phyloP scores from a whole-genome alignment of 495 filamentous ascomycete species.

The Pseudotulostoma volvatum region DNA sequence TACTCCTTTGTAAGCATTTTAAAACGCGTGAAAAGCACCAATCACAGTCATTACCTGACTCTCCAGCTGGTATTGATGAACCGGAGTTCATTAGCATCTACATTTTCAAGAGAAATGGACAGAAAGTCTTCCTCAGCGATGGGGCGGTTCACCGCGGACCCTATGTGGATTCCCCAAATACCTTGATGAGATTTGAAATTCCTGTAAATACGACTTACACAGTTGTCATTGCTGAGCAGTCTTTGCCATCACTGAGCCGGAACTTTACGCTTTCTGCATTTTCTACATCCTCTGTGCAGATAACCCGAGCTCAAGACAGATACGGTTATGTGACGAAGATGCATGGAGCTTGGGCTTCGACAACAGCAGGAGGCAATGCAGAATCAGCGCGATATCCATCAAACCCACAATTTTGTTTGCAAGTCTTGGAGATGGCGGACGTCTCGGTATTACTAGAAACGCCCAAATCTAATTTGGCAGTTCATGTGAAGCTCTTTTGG shows the following conservation, averaged over 20 bases:
- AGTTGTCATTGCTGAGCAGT: constrained; percentile 61
- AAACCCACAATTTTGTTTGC: constrained; percentile 74
- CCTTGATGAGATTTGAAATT: constrained; percentile 59
- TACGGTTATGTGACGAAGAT: constrained; percentile 39
- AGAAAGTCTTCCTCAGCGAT: constrained; percentile 55
- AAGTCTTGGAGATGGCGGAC: constrained; percentile 36
- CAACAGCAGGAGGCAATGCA: constrained; percentile 72
- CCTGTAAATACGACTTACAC: constrained; percentile 47
- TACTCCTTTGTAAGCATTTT: constrained; percentile 77
- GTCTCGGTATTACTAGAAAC: constrained; percentile 59
- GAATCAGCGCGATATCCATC: constrained; percentile 53
- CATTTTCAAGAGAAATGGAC: constrained; percentile 57
- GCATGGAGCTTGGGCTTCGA: constrained; percentile 51
- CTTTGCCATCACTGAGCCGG: constrained; percentile 48
- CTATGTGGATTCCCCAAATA: constrained; percentile 91
- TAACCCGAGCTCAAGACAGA: constrained; percentile 42
- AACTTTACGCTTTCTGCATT: constrained; percentile 76
- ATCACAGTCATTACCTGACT: constrained; percentile 1
- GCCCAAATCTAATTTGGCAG: constrained; percentile 48
- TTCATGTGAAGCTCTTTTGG: constrained; percentile 75
- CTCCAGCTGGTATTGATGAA: constrained; percentile 20
- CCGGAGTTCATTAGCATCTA: constrained; percentile 74
- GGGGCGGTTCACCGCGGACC: constrained; percentile 48
- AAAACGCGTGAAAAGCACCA: constrained; percentile 19
- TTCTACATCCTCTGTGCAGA: constrained; percentile 38